A percentile compares a stretch with the other conserved stretches of the same genome.
phyloP scores from a whole-genome alignment of 208 protist species.

The Leishmania braziliensis region DNA sequence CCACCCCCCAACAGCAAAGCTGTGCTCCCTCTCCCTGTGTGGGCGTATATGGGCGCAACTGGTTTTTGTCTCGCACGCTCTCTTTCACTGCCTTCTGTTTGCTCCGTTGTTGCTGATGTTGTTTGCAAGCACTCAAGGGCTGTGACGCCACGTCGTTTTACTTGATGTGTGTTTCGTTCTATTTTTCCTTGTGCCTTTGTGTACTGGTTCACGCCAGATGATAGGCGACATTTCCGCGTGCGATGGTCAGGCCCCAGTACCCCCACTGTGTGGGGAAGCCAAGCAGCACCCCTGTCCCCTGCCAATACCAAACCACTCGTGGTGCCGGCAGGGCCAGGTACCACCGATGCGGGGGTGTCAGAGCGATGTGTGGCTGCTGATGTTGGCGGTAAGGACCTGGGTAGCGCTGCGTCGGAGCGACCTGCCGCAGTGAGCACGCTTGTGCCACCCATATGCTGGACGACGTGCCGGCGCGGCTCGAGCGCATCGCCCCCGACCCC shows the following conservation, averaged over 20 bases:
- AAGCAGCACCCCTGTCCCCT: not conserved
- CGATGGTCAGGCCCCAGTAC: not conserved
- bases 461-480: not conserved
- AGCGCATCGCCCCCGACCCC: too few relatives aligned
- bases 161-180: not conserved
- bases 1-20: slow-evolving; percentile 6
- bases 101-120: not conserved
- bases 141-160: not conserved
- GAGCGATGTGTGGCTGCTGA: not conserved
- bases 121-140: not conserved
- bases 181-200: not conserved
- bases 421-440: not conserved
- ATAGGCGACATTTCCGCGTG: not conserved
- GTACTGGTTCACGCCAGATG: not conserved
- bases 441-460: not conserved
- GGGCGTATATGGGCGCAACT: not conserved
- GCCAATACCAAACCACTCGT: not conserved
- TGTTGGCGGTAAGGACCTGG: not conserved
- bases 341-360: not conserved
- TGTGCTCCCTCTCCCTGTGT: not conserved
- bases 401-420: not conserved
- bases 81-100: too few relatives aligned
- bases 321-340: not conserved
- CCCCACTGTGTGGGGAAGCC: not conserved
- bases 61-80: not conserved